Evolutionary conservation across 1,284 basidiomycete species (phyloP).

Genomic region (Tremellales sp.): DNA sequence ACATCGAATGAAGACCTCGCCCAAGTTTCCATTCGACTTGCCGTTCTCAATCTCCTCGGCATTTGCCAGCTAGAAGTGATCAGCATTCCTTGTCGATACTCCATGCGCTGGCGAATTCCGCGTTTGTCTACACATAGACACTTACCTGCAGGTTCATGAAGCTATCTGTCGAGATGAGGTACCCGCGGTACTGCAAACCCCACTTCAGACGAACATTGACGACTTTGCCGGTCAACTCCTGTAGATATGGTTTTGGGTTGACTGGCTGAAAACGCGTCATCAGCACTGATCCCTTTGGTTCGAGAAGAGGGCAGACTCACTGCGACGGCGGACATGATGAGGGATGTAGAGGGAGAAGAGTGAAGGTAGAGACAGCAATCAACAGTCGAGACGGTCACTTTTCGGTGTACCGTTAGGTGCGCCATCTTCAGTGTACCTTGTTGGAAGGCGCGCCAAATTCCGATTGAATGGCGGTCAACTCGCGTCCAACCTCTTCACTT

Average conservation of each 20-base stretch:
- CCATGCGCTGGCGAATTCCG: background rate
- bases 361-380: background rate
- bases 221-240: slow-evolving; percentile 95
- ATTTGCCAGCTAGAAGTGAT: slow-evolving; percentile 71
- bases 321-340: slow-evolving; percentile 35
- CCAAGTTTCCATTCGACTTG: slow-evolving; percentile 88
- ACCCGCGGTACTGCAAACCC: slow-evolving; percentile 99
- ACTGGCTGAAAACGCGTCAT: slow-evolving; percentile 57
- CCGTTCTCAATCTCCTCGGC: slow-evolving; percentile 98
- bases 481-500: no score
- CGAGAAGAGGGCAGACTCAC: slow-evolving; percentile 14
- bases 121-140: slow-evolving; percentile 14
- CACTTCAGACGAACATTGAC: slow-evolving; percentile 95
- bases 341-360: slow-evolving; percentile 5
- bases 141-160: slow-evolving; percentile 98
- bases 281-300: background rate
- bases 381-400: slow-evolving; percentile 3
- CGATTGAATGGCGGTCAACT: no score
- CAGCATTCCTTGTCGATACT: slow-evolving; percentile 2
- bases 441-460: no score
- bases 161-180: slow-evolving; percentile 95
- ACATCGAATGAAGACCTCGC: slow-evolving; percentile 98
- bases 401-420: slow-evolving; percentile 2
- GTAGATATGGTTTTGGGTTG: slow-evolving; percentile 98
- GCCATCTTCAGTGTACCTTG: background rate